Evolutionary conservation across 176 grass and related monocot species (phyloP).

Genomic region (Elymus sibiricus): DNA sequence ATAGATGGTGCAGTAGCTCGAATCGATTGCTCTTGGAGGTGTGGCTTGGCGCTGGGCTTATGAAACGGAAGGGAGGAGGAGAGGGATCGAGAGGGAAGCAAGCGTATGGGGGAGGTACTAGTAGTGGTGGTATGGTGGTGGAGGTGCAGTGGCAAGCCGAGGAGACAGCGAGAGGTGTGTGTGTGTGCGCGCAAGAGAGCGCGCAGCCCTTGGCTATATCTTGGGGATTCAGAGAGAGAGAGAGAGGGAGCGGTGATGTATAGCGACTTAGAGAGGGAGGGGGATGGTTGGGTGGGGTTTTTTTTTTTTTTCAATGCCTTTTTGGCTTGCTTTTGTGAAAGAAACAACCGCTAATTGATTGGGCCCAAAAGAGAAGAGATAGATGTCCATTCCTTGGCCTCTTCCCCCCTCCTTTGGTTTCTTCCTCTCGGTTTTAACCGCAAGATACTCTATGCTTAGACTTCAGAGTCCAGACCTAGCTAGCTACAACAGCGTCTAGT

Average conservation of each 20-base stretch:
- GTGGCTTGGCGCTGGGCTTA: constrained; percentile 22
- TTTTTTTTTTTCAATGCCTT: constrained; percentile 23
- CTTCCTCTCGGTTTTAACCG: constrained; percentile 14
- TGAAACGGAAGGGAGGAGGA: constrained; percentile 12
- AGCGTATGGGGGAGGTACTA: neutral
- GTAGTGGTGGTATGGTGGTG: constrained; percentile 20
- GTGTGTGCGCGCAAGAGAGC: neutral
- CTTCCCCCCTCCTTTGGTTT: constrained; percentile 2
- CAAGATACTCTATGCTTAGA: neutral
- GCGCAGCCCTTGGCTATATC: constrained; percentile 31
- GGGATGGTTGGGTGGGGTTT: constrained; percentile 29
- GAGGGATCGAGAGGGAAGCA: constrained; percentile 29
- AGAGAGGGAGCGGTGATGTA: neutral
- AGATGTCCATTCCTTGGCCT: constrained; percentile 29
- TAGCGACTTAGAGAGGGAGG: constrained; percentile 6
- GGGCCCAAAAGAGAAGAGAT: constrained; percentile 20
- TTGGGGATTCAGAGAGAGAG: constrained; percentile 12
- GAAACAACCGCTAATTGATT: constrained; percentile 34
- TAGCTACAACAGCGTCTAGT: neutral
- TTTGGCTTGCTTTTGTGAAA: constrained; percentile 37
- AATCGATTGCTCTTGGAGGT: neutral
- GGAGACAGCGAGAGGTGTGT: neutral
- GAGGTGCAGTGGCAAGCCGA: constrained; percentile 1
- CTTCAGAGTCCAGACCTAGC: neutral
- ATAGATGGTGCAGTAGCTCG: neutral